Percentiles rank a stretch among this genome's conserved stretches.
Evolutionary conservation across 345 rosid genomes (phyloP).

Genomic region (Streptanthus diversifolius): DNA sequence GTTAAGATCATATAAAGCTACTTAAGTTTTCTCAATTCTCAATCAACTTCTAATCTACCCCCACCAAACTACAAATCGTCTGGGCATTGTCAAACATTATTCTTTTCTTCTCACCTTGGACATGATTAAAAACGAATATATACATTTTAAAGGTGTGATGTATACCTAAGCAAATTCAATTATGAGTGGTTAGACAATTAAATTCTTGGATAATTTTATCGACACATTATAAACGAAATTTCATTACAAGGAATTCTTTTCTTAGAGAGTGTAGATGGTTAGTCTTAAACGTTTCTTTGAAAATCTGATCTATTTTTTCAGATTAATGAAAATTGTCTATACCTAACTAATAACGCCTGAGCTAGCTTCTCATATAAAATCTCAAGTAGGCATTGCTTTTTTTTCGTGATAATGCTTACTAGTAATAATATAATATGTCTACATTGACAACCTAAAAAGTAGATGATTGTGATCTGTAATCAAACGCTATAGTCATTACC

Average conservation of each 20-base stretch:
- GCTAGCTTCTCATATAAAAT: not conserved
- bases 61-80: conserved; percentile 27
- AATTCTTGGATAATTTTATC: not conserved
- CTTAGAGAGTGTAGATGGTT: not conserved
- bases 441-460: not conserved
- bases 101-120: not conserved
- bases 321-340: not conserved
- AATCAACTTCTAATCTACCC: conserved; percentile 19
- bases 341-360: not conserved
- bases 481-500: not conserved
- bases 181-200: not conserved
- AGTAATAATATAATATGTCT: not conserved
- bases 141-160: not conserved
- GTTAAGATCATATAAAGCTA: not conserved
- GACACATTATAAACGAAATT: not conserved
- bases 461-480: not conserved
- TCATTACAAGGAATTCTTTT: not conserved
- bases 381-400: not conserved
- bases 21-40: not conserved
- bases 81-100: not conserved
- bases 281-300: not conserved
- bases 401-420: not conserved
- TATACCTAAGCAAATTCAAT: not conserved
- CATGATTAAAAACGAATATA: not conserved
- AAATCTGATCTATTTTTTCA: not conserved